Evolutionary conservation across 441 rosid species (phyloP).

Genomic region (Erodium chrysanthum): DNA sequence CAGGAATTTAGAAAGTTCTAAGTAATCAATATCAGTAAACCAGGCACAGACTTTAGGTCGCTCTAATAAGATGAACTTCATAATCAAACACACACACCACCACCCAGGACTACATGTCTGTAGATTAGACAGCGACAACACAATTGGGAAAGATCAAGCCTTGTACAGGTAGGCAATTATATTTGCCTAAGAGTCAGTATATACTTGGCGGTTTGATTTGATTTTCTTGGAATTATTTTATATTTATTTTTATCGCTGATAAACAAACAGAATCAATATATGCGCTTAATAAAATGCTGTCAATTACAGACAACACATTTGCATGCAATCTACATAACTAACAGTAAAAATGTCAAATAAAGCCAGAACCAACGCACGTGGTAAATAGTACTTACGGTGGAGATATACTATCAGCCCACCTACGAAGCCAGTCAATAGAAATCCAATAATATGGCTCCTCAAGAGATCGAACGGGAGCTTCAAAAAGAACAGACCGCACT

Average conservation of each 20-base stretch:
- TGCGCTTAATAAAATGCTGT: background rate
- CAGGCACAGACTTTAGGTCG: constrained; percentile 4
- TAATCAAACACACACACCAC: constrained; percentile 2
- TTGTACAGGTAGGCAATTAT: background rate
- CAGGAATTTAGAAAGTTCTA: constrained; percentile 19
- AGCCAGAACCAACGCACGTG: constrained; percentile 11
- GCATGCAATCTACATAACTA: constrained; percentile 10
- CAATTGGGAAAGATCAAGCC: background rate
- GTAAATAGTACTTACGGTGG: constrained; percentile 57
- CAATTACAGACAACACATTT: background rate
- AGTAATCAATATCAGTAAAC: constrained; percentile 6
- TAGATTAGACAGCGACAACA: background rate
- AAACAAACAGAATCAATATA: background rate
- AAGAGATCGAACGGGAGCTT: constrained; percentile 61
- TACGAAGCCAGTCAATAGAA: constrained; percentile 83
- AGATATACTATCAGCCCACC: constrained; percentile 67
- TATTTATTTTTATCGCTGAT: no score
- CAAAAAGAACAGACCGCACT: constrained; percentile 74
- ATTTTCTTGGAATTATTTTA: background rate
- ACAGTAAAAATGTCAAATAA: constrained; percentile 7
- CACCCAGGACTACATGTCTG: background rate
- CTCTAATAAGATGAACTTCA: background rate
- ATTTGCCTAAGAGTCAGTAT: background rate
- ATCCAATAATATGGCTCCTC: constrained; percentile 72
- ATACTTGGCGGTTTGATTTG: background rate